A percentile compares a stretch with the other conserved stretches of the same genome.
Evolutionary conservation across 108 stramenopile genomes (phyloP).

Genomic region (Ochromonas danica): DNA sequence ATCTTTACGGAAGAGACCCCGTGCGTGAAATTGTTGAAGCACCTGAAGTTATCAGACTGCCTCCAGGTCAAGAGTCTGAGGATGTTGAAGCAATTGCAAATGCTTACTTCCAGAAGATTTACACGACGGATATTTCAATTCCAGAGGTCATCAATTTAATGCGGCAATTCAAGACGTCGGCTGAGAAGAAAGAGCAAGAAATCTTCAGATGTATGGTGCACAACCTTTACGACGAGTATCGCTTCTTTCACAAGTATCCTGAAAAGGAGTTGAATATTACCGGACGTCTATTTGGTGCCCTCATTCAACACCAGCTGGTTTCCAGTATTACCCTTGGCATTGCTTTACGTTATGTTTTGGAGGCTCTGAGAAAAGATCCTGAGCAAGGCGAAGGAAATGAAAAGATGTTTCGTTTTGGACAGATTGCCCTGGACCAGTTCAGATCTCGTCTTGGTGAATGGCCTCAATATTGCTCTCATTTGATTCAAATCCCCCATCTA

Average conservation of each 20-base stretch:
- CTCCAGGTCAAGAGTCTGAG: conserved; percentile 38
- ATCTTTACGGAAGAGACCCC: too few species aligned
- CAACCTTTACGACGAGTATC: conserved; percentile 96
- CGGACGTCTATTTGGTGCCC: conserved; percentile 88
- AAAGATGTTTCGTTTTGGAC: conserved; percentile 97
- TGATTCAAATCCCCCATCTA: conserved; percentile 94
- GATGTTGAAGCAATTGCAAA: conserved; percentile 95
- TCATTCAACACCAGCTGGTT: conserved; percentile 96
- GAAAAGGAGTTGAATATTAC: conserved; percentile 98
- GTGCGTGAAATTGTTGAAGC: background rate
- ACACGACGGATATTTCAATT: conserved; percentile 86
- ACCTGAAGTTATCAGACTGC: background rate
- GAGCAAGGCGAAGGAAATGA: conserved; percentile 60
- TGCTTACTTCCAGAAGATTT: conserved; percentile 93
- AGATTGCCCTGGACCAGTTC: conserved; percentile 96
- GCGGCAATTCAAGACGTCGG: conserved; percentile 86
- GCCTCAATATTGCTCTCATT: conserved; percentile 97
- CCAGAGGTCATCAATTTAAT: conserved; percentile 92
- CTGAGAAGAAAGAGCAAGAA: conserved; percentile 84
- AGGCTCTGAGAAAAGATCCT: conserved; percentile 90
- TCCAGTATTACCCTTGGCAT: conserved; percentile 96
- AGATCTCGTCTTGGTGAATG: conserved; percentile 91
- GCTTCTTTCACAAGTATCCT: conserved; percentile 96
- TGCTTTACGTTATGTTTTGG: conserved; percentile 93
- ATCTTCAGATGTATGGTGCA: conserved; percentile 98